phyloP scores from a whole-genome alignment of 2,329 filamentous ascomycete species.

The Phialemoniopsis sp. region DNA sequence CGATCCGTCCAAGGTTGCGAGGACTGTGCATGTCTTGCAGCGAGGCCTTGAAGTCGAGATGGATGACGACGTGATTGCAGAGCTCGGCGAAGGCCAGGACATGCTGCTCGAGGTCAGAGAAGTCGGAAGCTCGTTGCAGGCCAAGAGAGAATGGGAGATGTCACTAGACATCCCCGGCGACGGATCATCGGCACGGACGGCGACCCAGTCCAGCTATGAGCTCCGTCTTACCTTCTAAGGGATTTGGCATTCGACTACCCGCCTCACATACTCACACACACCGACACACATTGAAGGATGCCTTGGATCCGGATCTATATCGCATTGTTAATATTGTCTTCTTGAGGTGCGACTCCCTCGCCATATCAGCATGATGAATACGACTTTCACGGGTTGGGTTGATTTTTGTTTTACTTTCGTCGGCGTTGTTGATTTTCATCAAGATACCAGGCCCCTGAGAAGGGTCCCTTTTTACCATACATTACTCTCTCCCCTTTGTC shows the following conservation, averaged over 20 bases:
- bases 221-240: slow-evolving; percentile 42
- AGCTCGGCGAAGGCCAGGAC: slow-evolving; percentile 86
- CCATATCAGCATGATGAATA: slow-evolving; percentile 5
- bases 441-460: slow-evolving; percentile 1
- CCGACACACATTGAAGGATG: too few species aligned
- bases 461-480: not conserved
- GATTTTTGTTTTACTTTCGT: not conserved
- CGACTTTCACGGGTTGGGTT: not conserved
- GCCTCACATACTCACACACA: too few species aligned
- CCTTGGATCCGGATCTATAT: too few species aligned
- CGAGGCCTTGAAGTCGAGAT: slow-evolving; percentile 79
- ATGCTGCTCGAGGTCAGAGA: slow-evolving; percentile 70
- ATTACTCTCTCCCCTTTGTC: not conserved
- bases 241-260: too few species aligned
- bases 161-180: slow-evolving; percentile 43
- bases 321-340: not conserved
- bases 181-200: slow-evolving; percentile 20
- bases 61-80: slow-evolving; percentile 83
- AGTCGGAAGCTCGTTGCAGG: slow-evolving; percentile 23
- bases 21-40: slow-evolving; percentile 67
- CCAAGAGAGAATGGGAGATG: slow-evolving; percentile 62
- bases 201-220: slow-evolving; percentile 30
- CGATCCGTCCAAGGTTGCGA: slow-evolving; percentile 66
- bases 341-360: not conserved
- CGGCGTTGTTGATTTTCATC: not conserved